Conservation (phyloP, 2,329 filamentous ascomycete genomes). For the Apiospora kogelbergensis region DNA sequence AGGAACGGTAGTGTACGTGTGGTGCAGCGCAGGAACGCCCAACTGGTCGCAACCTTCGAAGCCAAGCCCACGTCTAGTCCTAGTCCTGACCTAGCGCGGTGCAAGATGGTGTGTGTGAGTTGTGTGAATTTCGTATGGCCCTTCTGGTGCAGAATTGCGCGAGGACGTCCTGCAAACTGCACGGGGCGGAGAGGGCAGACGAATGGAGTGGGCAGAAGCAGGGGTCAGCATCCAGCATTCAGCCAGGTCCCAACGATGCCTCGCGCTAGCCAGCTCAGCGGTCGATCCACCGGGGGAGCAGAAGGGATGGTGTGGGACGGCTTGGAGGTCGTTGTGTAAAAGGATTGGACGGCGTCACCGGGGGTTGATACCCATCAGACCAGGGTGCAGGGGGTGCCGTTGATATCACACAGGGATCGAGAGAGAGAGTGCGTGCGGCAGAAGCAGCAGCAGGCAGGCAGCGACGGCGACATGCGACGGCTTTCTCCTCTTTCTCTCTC, state of each 20-base stretch:
- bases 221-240: slow-evolving; percentile 4
- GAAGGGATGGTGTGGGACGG: slow-evolving; percentile 19
- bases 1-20: not conserved
- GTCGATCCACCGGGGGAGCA: slow-evolving; percentile 21
- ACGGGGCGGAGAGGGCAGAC: slow-evolving; percentile 23
- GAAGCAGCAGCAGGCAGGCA: not conserved
- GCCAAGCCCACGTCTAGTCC: slow-evolving; percentile 2
- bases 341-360: slow-evolving; percentile 30
- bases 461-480: not conserved
- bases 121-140: slow-evolving; percentile 2
- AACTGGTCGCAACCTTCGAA: slow-evolving; percentile 3
- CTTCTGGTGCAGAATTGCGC: not conserved
- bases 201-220: slow-evolving; percentile 8
- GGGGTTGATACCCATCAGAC: slow-evolving; percentile 31
- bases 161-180: not conserved
- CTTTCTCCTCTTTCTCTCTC: not conserved
- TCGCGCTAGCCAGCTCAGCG: slow-evolving; percentile 32
- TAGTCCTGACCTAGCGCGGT: not conserved
- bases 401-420: slow-evolving; percentile 12
- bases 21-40: not conserved
- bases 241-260: slow-evolving; percentile 5
- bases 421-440: not conserved
- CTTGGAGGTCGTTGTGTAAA: slow-evolving; percentile 15
- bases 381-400: not conserved
- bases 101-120: slow-evolving; percentile 9